Percentiles rank a stretch among this genome's conserved stretches.
Conservation (phyloP, 306 rosid genomes). For the Cucumis melo region DNA sequence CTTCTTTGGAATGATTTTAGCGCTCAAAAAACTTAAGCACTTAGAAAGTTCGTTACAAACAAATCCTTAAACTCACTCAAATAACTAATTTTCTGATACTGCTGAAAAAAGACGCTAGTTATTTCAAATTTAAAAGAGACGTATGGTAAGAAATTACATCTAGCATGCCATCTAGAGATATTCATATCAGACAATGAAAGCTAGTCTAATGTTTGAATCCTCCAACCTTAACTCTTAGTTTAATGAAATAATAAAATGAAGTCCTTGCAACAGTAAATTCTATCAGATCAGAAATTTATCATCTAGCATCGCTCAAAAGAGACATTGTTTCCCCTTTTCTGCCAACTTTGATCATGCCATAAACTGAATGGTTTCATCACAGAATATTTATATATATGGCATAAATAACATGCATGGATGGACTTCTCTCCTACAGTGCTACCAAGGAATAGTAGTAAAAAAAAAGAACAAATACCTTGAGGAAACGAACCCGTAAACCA, state of each 20-base stretch:
- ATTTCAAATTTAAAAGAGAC: not conserved
- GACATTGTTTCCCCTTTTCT: not conserved
- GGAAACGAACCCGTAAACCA: conserved; percentile 92
- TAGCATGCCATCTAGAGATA: not conserved
- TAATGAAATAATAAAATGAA: not conserved
- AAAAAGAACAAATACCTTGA: conserved; percentile 39
- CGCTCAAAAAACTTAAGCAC: not conserved
- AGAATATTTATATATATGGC: not conserved
- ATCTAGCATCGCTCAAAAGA: not conserved
- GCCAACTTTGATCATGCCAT: not conserved
- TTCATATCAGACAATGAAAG: not conserved
- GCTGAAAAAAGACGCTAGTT: not conserved
- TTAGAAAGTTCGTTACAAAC: too few relatives aligned
- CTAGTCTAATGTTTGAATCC: not conserved
- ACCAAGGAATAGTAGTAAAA: not conserved
- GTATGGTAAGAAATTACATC: not conserved
- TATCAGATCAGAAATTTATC: not conserved
- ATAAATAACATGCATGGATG: not conserved
- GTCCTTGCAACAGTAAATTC: not conserved
- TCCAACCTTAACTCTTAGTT: not conserved
- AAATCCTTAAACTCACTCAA: not conserved
- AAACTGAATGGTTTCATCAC: not conserved
- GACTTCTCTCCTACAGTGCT: not conserved
- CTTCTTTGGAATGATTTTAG: not conserved
- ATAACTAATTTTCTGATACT: not conserved